These are phyloP conservation scores for Begonia loranthoides DNA, from an alignment of 306 rosid genomes.

Conservation along the genomic window DNA sequence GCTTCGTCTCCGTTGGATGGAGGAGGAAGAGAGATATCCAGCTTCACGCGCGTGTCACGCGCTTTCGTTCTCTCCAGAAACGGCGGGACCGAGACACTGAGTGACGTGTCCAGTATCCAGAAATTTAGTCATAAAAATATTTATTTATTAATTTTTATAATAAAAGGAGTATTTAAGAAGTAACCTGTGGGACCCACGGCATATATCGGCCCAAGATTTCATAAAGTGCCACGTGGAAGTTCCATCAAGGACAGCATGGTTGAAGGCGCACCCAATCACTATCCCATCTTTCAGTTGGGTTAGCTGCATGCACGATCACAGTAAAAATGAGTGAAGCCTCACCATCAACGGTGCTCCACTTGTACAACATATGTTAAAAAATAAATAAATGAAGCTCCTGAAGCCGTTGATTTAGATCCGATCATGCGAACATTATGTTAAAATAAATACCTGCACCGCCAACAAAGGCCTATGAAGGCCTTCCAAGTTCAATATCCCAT, in stretches of 20 bases:
- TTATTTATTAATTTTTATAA: too few species aligned
- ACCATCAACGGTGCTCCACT: too few species aligned
- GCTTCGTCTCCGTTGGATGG: conserved; percentile 20
- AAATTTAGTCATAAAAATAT: too few species aligned
- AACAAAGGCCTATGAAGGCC: conserved; percentile 69
- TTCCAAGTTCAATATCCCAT: conserved; percentile 64
- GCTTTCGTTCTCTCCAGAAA: conserved; percentile 63
- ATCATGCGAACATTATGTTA: too few species aligned
- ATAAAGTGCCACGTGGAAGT: conserved; percentile 92
- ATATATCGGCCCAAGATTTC: conserved; percentile 81
- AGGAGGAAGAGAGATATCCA: conserved; percentile 47
- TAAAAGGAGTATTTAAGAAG: too few species aligned
- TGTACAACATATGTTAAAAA: too few species aligned
- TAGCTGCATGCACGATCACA: conserved; percentile 23
- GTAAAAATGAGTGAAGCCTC: too few species aligned
- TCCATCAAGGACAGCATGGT: conserved; percentile 82
- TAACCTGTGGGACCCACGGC: conserved; percentile 38
- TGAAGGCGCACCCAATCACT: conserved; percentile 85
- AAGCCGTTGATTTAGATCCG: too few species aligned
- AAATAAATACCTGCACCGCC: conserved; percentile 54
- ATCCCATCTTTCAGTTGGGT: conserved; percentile 83
- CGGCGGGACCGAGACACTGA: conserved; percentile 33
- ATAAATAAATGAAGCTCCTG: too few species aligned
- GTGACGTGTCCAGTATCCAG: too few species aligned
- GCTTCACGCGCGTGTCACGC: conserved; percentile 76